Evolutionary conservation across 495 filamentous ascomycete species (phyloP).

Genomic region (Aspergillus funiculosus): DNA sequence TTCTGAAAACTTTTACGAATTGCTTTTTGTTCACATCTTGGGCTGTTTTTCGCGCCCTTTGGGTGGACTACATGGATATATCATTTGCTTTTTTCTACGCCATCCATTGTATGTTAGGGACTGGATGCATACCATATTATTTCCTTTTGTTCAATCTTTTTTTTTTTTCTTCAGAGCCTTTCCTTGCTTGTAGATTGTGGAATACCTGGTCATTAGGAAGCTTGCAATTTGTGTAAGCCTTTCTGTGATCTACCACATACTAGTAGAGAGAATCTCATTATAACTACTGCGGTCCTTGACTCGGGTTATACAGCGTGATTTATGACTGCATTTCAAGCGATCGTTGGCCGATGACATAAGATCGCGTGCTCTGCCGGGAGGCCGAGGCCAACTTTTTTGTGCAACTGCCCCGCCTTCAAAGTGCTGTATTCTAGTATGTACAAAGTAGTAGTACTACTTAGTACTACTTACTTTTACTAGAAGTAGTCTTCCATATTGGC

Average conservation of each 20-base stretch:
- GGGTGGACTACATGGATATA: slow-evolving; percentile 46
- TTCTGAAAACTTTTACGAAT: slow-evolving; percentile 41
- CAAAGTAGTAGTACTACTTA: too few relatives aligned
- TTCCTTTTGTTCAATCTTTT: slow-evolving; percentile 26
- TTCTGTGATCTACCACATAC: too few relatives aligned
- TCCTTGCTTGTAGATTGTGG: not conserved
- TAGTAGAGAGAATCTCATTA: too few relatives aligned
- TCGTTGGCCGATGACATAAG: slow-evolving; percentile 13
- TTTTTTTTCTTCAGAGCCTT: not conserved
- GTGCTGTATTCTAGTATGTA: too few relatives aligned
- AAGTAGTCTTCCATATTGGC: too few relatives aligned
- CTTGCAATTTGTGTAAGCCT: too few relatives aligned
- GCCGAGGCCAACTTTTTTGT: slow-evolving; percentile 9
- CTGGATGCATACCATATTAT: slow-evolving; percentile 36
- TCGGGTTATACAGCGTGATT: not conserved
- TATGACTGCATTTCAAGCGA: not conserved
- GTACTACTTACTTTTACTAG: too few relatives aligned
- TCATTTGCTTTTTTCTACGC: slow-evolving; percentile 37
- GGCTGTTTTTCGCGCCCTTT: slow-evolving; percentile 29
- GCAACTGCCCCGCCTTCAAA: slow-evolving; percentile 2
- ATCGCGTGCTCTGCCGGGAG: slow-evolving; percentile 14
- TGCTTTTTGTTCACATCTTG: slow-evolving; percentile 32
- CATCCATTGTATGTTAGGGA: slow-evolving; percentile 41
- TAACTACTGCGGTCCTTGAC: not conserved
- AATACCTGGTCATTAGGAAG: not conserved